Percentiles rank a stretch among this genome's conserved stretches.
Conservation (phyloP, 2,329 filamentous ascomycete genomes). For the Diaporthe sp. region DNA sequence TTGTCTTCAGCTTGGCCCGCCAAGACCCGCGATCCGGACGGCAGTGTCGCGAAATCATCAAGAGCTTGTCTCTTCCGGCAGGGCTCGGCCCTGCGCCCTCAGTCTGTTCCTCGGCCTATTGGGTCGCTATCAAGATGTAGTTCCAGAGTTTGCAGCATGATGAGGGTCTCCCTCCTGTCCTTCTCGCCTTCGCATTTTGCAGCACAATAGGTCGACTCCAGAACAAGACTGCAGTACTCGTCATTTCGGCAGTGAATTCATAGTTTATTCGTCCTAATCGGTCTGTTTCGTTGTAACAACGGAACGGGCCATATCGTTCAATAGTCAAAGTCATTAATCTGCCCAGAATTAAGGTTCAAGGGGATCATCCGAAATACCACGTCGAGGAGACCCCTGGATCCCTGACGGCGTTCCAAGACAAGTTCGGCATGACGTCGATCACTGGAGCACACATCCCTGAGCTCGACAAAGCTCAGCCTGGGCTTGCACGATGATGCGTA, state of each 20-base stretch:
- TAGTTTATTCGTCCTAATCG: no score
- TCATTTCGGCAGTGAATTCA: not conserved
- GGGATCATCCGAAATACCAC: not conserved
- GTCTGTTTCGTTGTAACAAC: not conserved
- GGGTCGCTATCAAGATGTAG: not conserved
- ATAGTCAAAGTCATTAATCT: no score
- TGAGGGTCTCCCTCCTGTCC: not conserved
- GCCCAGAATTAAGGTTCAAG: not conserved
- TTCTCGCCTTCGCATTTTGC: not conserved
- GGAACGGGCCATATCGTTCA: not conserved
- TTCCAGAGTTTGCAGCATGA: not conserved
- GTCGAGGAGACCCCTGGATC: conserved; percentile 4
- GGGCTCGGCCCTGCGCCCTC: not conserved
- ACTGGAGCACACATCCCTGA: not conserved
- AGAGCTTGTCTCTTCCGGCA: not conserved
- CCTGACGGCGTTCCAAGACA: conserved; percentile 23
- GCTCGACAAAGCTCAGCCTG: conserved; percentile 17
- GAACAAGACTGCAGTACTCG: not conserved
- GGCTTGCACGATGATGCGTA: conserved; percentile 25
- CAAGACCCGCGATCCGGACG: not conserved
- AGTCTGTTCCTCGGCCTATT: not conserved
- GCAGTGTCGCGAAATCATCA: not conserved
- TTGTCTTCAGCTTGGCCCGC: no score
- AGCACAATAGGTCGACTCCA: not conserved
- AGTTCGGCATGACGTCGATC: conserved; percentile 31